Base-by-base conservation (phyloP, 345 rosid species). In the Brassica cretica region DNA sequence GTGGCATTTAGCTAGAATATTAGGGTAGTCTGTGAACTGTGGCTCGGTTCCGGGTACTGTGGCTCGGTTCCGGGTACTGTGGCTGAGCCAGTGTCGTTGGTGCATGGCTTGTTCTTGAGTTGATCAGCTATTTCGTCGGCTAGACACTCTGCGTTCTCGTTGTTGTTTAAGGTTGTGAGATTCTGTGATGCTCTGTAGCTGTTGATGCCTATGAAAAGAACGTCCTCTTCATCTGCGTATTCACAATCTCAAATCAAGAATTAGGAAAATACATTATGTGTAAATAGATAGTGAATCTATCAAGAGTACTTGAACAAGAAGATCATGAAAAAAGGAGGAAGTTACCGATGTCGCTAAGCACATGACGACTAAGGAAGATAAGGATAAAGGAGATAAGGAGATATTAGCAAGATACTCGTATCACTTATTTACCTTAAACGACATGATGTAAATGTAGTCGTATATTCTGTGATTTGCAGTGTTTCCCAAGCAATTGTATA, bases 31-130 rank as follows among this genome's bases (percentile, higher is more conserved):
- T 16, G 88, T 4, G 32, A 93, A 81, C 78, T 83, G 92, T 56
- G 88, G 85, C 77, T 95, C 99, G 1, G 86, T 93, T 53, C 99
- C 99, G 7, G 92, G 93, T 4, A 95, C 90, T 1, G 98, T 91
- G 76, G 87, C 76, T 69, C 99, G 1, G 86, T 93, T 53, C 99
- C 99, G 7, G 92, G 93, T 4, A 95, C 90, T 1, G 98, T 91
- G 76, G 87, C 76, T 69, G 94, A 85, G 19, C 98, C 99, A 12
- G 92, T 87, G 71, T 86, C 75, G 83, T 91, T 93, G 56, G 93
- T 90, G 67, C 99, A 95, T 4, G 94, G 99, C n/a, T 84, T 89
- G 82, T 76, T 68, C 88, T 89, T 89, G 69, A 91, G 86, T 70
- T 91, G 90, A 2, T 89, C 91, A 2, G 99, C 94, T 58, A 93